Percentiles rank a stretch among this genome's conserved stretches.
Evolutionary conservation across 2,329 filamentous ascomycete genomes (phyloP).

Genomic region (Blastomyces gilchristii): DNA sequence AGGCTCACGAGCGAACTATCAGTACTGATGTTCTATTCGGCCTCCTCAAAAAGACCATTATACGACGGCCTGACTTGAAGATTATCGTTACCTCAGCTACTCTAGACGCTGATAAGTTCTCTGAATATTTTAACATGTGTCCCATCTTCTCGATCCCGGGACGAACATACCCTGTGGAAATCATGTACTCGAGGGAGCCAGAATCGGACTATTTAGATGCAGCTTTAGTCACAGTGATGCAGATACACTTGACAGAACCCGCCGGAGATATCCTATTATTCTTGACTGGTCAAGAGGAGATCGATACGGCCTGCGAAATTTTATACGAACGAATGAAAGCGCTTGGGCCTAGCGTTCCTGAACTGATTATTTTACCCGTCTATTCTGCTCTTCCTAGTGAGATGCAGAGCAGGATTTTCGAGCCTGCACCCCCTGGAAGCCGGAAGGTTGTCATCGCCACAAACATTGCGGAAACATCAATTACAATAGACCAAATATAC

Average conservation of each 20-base stretch:
- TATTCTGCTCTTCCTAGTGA: constrained; percentile 89
- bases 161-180: constrained; percentile 87
- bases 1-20: constrained; percentile 95
- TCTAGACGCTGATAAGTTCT: constrained; percentile 94
- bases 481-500: constrained; percentile 96
- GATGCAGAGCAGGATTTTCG: constrained; percentile 89
- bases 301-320: constrained; percentile 89
- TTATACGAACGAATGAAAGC: constrained; percentile 94
- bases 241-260: constrained; percentile 89
- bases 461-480: constrained; percentile 95
- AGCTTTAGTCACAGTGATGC: constrained; percentile 93
- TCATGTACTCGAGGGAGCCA: constrained; percentile 89
- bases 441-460: constrained; percentile 96
- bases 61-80: constrained; percentile 76
- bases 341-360: constrained; percentile 77
- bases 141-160: constrained; percentile 96
- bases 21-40: constrained; percentile 93
- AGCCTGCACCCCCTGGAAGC: constrained; percentile 73
- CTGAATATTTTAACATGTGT: constrained; percentile 86
- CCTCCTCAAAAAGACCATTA: constrained; percentile 83
- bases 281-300: constrained; percentile 94
- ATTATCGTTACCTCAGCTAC: constrained; percentile 95
- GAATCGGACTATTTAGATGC: constrained; percentile 93
- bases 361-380: constrained; percentile 87
- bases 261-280: constrained; percentile 93